Base-by-base conservation (phyloP, 495 filamentous ascomycete species). In the Talaromyces thailandensis region DNA sequence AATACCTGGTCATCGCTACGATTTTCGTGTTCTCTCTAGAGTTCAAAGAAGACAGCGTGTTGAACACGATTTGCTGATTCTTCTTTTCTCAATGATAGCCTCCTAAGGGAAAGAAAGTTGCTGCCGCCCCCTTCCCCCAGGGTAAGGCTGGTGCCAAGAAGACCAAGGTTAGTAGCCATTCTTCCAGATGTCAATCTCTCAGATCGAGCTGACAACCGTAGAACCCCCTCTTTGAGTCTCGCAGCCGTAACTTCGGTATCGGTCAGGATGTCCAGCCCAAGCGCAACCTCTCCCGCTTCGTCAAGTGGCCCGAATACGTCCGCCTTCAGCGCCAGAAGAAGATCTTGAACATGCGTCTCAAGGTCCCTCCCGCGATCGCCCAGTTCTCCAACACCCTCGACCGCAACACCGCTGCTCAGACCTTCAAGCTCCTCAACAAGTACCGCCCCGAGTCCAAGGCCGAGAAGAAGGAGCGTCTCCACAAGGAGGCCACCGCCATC, bases 1-100 rank as follows among this genome's bases (percentile, higher is more conserved):
- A 82, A 88, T 81, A 84, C 80, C 61, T 64, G 62, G 69, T 76
- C 80, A 25, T 9, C 43, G 35, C 18, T 14, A 8, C 59, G 45
- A 51, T 23, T 52, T 9, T 48, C 26, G 77, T 72, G 75, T 76
- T 79, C 88, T 92, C 89, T 87, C 78, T 96, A 96, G 91, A 95
- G 91, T 92, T 86, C 80, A 89, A 85, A 83, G 84, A 89, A 90
- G 88, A 89, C 75, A 79, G 79, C 81, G 83, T 74, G 81, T 88
- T 89, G 88, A 82, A 87, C 82, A 76, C 81, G 80, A 85, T 85
- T 88, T 84, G 87, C 90, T 95, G 88, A 96, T 92, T 87, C 86
- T 93, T 92, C 88, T 93, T 87, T 92, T 88, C 95, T 98, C 94
- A 93, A 98, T 98, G 95, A 96, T 82, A 98, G 95, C 92, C 95